Base-by-base conservation (phyloP, 257 asterid genomes). In the Solanum pennellii region DNA sequence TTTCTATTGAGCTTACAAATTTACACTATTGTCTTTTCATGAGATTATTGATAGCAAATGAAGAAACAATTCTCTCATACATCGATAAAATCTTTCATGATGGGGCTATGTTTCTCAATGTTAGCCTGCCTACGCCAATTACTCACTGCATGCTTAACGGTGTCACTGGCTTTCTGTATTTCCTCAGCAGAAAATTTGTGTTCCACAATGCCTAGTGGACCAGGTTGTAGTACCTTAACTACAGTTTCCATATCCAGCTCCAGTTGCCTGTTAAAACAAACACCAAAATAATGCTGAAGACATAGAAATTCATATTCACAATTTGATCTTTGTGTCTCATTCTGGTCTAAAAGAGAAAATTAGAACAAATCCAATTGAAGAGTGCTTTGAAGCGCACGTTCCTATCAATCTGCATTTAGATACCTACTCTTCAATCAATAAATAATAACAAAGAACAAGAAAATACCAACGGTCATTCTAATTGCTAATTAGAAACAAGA, bases 231-330 rank as follows among this genome's bases (percentile, higher is more conserved):
- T 41, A 93, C 98, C 88, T 88, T 94, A 84, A 94, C 94, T 45
- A 96, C 98, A 75, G 98, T 95, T 88, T 95, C 99, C 94, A 95
- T n/a, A 82, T 95, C 99, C 87, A 91, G 93, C 91, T 95, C 99
- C 90, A 96, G 91, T 91, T 92, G 93, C 95, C 99, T 97, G 91
- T 71, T 41, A 87, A 86, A 79, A 74, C 35, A 49, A 86, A 13
- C 44, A 69, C 18, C 39, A 39, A 86, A 62, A 42, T 74, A 33
- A 59, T 5, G 29, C 41, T 27, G 9, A 65, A 15, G 35, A 15
- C 44, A 14, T 25, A 25, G 39, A 21, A 37, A 65, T 23, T 66
- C 69, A 21, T 33, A 5, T 86, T 35, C 52, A 45, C 73, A 45
- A 86, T 29, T 45, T 69, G 87, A 85, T 66, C 65, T 45, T 15